Percentiles rank a stretch among this genome's conserved stretches.
Conservation (phyloP, 192 early-diverging fungal species). For the Podila minutissima region DNA sequence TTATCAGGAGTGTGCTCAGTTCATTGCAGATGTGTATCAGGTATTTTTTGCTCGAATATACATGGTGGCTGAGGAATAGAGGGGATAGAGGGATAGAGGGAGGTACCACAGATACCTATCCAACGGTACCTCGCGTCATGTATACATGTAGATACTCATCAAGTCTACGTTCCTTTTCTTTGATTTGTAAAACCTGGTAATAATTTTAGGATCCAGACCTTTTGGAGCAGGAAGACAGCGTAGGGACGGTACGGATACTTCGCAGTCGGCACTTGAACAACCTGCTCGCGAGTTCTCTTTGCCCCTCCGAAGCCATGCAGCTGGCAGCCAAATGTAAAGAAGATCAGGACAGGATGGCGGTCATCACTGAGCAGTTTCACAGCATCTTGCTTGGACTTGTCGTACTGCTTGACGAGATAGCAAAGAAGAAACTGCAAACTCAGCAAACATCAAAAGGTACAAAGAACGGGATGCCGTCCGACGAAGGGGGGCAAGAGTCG, state of each 20-base stretch:
- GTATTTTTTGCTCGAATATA: background rate
- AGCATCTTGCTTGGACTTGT: constrained; percentile 13
- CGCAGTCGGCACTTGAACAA: constrained; percentile 39
- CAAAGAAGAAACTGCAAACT: background rate
- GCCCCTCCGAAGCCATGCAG: background rate
- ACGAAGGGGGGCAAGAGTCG: constrained; percentile 1
- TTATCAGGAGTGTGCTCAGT: constrained; percentile 29
- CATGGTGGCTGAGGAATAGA: background rate
- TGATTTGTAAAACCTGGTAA: background rate
- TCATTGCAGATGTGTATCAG: constrained; percentile 32
- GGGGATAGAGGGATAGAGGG: background rate
- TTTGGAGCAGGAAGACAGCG: constrained; percentile 16
- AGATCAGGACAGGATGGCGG: constrained; percentile 15
- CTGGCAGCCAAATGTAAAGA: constrained; percentile 1
- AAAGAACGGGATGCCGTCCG: background rate
- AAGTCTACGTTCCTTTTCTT: constrained; percentile 1
- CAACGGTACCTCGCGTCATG: background rate
- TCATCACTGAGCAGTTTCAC: constrained; percentile 25
- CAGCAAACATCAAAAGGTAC: background rate
- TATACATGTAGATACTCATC: background rate
- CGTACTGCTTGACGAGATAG: constrained; percentile 13
- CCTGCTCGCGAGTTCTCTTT: constrained; percentile 19
- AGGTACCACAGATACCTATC: background rate
- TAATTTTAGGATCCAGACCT: constrained; percentile 23
- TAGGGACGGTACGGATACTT: constrained; percentile 21